These are phyloP conservation scores for Cyclocybe cylindracea DNA, from an alignment of 768 basidiomycete genomes.

Conservation along the genomic window DNA sequence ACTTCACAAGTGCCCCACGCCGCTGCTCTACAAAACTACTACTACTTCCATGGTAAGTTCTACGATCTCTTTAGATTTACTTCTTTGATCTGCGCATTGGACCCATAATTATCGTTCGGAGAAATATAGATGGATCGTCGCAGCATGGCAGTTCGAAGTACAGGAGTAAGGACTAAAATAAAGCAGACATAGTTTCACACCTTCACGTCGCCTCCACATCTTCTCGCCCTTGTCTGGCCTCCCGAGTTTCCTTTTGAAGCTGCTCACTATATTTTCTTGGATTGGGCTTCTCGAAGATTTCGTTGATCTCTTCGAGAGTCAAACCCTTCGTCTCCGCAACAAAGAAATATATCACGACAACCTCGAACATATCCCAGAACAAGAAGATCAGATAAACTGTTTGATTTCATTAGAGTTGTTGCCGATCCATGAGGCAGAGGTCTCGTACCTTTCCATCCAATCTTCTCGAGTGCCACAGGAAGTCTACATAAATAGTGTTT, in stretches of 20 bases:
- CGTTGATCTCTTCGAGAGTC: conserved; percentile 51
- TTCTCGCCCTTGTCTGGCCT: conserved; percentile 12
- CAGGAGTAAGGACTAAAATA: too few species aligned
- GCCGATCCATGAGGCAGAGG: neutral
- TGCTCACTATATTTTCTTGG: conserved; percentile 39
- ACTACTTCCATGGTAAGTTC: too few species aligned
- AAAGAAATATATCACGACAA: conserved; percentile 46
- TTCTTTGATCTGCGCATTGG: too few species aligned
- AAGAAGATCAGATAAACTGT: conserved; percentile 53
- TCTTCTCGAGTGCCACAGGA: conserved; percentile 45
- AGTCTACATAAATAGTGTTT: conserved; percentile 25
- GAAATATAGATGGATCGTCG: neutral
- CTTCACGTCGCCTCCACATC: neutral
- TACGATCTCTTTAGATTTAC: too few species aligned
- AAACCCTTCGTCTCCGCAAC: conserved; percentile 54
- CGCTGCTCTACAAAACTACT: too few species aligned
- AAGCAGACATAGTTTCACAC: neutral
- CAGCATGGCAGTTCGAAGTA: too few species aligned
- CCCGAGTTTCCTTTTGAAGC: conserved; percentile 17
- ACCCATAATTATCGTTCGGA: neutral
- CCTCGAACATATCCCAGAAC: conserved; percentile 49
- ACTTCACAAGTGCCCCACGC: too few species aligned
- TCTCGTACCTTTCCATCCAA: conserved; percentile 47
- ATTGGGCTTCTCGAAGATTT: conserved; percentile 43
- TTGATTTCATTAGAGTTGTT: conserved; percentile 3